Percentiles rank a stretch among this genome's conserved stretches.
phyloP scores from a whole-genome alignment of 2,329 filamentous ascomycete genomes.

The Colletotrichum tropicale region DNA sequence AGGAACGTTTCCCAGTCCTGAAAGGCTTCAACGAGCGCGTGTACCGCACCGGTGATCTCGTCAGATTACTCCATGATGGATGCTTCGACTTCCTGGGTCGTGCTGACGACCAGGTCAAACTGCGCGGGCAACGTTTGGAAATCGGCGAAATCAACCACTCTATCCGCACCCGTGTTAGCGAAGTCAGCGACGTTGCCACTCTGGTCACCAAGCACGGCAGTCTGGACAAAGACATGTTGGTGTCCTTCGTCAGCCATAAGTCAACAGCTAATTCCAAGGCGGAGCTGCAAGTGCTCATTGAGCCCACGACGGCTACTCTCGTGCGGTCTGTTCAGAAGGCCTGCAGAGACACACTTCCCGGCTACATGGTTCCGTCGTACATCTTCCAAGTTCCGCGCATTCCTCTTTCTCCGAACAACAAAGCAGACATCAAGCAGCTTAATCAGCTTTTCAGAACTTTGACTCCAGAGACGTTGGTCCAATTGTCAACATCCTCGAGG shows the following conservation, averaged over 20 bases:
- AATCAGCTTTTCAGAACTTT: slow-evolving; percentile 69
- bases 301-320: background rate
- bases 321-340: slow-evolving; percentile 40
- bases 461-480: slow-evolving; percentile 64
- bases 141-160: slow-evolving; percentile 90
- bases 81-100: slow-evolving; percentile 89
- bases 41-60: slow-evolving; percentile 89
- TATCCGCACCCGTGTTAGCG: slow-evolving; percentile 64
- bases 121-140: slow-evolving; percentile 87
- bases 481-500: slow-evolving; percentile 40
- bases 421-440: slow-evolving; percentile 77
- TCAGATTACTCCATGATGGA: slow-evolving; percentile 78
- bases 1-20: slow-evolving; percentile 75
- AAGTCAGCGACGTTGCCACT: slow-evolving; percentile 74
- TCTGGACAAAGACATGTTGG: slow-evolving; percentile 81
- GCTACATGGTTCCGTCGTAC: slow-evolving; percentile 92
- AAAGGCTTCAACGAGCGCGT: slow-evolving; percentile 62
- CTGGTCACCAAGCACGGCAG: slow-evolving; percentile 73
- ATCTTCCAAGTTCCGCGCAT: slow-evolving; percentile 74
- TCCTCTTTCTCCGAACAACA: slow-evolving; percentile 88
- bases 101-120: slow-evolving; percentile 90
- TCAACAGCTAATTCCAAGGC: background rate
- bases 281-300: slow-evolving; percentile 26
- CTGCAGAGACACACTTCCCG: slow-evolving; percentile 74
- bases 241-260: slow-evolving; percentile 70